Evolutionary conservation across 768 basidiomycete genomes (phyloP).

Genomic region (Mycena venus): DNA sequence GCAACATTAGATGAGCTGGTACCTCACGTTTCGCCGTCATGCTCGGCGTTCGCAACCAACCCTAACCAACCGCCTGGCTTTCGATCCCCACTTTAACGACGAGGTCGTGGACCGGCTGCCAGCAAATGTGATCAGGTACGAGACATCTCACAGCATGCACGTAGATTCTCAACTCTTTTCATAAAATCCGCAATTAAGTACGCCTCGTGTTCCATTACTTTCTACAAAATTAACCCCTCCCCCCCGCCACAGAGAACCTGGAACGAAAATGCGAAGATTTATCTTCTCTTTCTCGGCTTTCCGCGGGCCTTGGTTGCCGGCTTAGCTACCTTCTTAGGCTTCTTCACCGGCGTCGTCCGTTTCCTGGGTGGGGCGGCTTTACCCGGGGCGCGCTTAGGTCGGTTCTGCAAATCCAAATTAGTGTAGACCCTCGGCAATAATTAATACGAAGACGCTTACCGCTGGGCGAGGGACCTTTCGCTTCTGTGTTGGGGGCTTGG

Average conservation of each 20-base stretch:
- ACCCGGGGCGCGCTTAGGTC: conserved; percentile 1
- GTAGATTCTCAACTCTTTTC: background rate
- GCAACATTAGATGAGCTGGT: background rate
- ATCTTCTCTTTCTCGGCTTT: conserved; percentile 16
- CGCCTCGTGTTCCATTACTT: background rate
- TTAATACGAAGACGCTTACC: background rate
- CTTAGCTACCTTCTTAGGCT: conserved; percentile 2
- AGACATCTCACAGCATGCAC: background rate
- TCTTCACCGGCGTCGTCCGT: background rate
- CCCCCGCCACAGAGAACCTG: background rate
- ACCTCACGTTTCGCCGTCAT: background rate
- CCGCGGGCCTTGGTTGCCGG: conserved; percentile 1
- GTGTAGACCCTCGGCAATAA: background rate
- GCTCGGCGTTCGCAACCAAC: background rate
- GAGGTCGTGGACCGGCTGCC: background rate
- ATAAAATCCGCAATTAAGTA: background rate
- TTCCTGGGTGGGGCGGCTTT: background rate
- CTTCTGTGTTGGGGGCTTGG: background rate
- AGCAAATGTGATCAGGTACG: background rate
- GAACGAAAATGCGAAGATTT: background rate
- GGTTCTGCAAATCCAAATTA: background rate
- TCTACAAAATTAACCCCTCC: background rate
- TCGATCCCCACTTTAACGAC: background rate
- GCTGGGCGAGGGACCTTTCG: background rate
- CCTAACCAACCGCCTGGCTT: background rate